Evolutionary conservation across 1,284 basidiomycete species (phyloP), one percentile per base, ranked within the genome.

Genomic region (Chondrostereum purpureum): DNA sequence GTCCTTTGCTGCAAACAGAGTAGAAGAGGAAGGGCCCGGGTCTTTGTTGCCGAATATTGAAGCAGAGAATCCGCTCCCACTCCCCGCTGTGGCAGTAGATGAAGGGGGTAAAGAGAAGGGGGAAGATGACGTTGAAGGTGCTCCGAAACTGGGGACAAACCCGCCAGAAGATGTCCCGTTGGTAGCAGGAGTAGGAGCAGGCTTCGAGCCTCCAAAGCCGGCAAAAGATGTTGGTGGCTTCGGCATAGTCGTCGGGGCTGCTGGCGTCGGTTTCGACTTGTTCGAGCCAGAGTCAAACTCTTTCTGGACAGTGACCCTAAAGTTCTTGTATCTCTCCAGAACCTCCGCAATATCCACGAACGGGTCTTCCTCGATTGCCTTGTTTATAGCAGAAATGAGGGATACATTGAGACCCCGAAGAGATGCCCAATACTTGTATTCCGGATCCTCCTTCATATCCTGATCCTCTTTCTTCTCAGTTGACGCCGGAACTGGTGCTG

Each of bases 361-460:
- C 1, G 87, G 82, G 60, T 94, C 88, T 6, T 73, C 65, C 21
- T 87, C 79, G 16, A 91, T 63, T 3, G 77, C 73, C 43, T 76
- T 73, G 11, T 76, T 71, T 39, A 92, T 64, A 22, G 80, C 75
- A 3, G 76, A 67, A 22, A 88, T 57, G 54, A 92, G 70, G 0
- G 88, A 85, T 16, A 77, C 63, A 58, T 94, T 94, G 38, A 94
- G 72, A 10, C 90, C 90, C 14, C 91, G 82, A 14, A 94, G 70
- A 5, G 80, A 77, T 31, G 72, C 80, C 64, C 80, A 90, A 62
- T 89, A 93, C 22, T 68, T 67, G 19, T 21, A 64, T 55, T 20
- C 46, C 50, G 24, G 53, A 42, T 24, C 65, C 57, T 14, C 63
- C 55, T n/a, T 40, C 47, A 24, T 41, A 23, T 38, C 50, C 13